Conservation (phyloP, 1,284 basidiomycete genomes). For the Apiotrichum gamsii region DNA sequence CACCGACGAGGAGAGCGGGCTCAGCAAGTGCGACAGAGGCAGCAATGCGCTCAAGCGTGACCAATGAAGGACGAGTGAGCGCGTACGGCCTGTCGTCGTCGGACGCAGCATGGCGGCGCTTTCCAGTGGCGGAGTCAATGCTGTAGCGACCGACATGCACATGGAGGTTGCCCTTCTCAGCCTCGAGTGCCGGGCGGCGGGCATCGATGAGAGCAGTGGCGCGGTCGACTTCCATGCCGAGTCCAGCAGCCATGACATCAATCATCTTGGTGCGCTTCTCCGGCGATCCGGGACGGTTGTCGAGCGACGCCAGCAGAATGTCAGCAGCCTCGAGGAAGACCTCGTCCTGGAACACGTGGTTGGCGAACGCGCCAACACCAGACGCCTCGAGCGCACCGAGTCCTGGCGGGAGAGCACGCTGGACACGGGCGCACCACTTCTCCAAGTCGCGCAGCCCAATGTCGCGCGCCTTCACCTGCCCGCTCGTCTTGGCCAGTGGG, state of each 20-base stretch:
- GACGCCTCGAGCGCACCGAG: slow-evolving; percentile 27
- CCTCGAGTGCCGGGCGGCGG: slow-evolving; percentile 62
- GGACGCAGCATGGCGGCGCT: slow-evolving; percentile 5
- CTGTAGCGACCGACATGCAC: slow-evolving; percentile 35
- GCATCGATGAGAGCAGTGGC: slow-evolving; percentile 55
- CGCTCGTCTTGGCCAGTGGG: slow-evolving; percentile 38
- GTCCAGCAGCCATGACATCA: slow-evolving; percentile 55
- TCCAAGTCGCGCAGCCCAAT: slow-evolving; percentile 80
- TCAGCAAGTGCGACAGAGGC: slow-evolving; percentile 69
- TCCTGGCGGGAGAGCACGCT: slow-evolving; percentile 54
- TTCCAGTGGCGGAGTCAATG: slow-evolving; percentile 15
- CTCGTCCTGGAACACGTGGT: slow-evolving; percentile 76
- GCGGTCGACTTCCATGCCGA: slow-evolving; percentile 62
- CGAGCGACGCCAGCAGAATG: slow-evolving; percentile 72
- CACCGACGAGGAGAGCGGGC: slow-evolving; percentile 87
- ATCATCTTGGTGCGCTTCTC: slow-evolving; percentile 35
- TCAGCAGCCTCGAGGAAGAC: slow-evolving; percentile 86
- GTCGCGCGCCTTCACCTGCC: slow-evolving; percentile 44
- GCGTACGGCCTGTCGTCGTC: slow-evolving; percentile 63
- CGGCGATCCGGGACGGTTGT: slow-evolving; percentile 51
- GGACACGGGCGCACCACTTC: slow-evolving; percentile 75
- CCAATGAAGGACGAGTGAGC: slow-evolving; percentile 77
- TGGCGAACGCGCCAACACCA: slow-evolving; percentile 57
- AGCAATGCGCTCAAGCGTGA: slow-evolving; percentile 74
- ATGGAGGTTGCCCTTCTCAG: slow-evolving; percentile 55